These are phyloP conservation scores for Xylariaceae sp. DNA, from an alignment of 2,329 filamentous ascomycete genomes.

Conservation along the genomic window DNA sequence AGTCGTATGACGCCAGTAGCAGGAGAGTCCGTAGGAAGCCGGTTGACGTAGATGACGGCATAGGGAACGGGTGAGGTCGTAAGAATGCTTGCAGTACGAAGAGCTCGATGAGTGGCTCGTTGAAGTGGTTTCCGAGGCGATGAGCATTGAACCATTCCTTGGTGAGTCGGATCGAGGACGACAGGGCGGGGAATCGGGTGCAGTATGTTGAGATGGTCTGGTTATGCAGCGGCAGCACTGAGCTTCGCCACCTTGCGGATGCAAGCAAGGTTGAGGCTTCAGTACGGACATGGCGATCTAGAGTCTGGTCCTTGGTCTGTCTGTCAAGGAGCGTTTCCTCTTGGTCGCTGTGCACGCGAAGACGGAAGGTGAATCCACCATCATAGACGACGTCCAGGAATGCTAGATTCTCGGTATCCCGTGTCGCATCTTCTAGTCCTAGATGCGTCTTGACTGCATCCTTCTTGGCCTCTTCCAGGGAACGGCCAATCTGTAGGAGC, in stretches of 20 bases:
- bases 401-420: conserved; percentile 66
- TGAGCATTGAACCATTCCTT: conserved; percentile 76
- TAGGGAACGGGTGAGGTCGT: conserved; percentile 72
- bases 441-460: conserved; percentile 61
- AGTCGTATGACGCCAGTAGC: conserved; percentile 85
- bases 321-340: conserved; percentile 76
- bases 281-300: conserved; percentile 61
- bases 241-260: conserved; percentile 64
- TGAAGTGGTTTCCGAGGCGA: conserved; percentile 67
- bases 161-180: conserved; percentile 73
- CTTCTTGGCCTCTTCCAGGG: conserved; percentile 55
- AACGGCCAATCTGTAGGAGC: conserved; percentile 66
- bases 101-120: conserved; percentile 78
- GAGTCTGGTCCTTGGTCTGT: conserved; percentile 67
- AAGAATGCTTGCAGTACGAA: conserved; percentile 74
- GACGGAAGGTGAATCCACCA: conserved; percentile 67
- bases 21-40: conserved; percentile 78
- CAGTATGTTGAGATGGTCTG: conserved; percentile 76
- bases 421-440: conserved; percentile 71
- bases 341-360: conserved; percentile 84
- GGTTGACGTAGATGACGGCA: conserved; percentile 69
- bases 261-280: conserved; percentile 65
- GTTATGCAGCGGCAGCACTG: conserved; percentile 69
- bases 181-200: conserved; percentile 74
- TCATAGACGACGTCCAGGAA: conserved; percentile 78